These are phyloP conservation scores for Naganishia cerealis DNA, from an alignment of 1,284 basidiomycete genomes.

Conservation along the genomic window DNA sequence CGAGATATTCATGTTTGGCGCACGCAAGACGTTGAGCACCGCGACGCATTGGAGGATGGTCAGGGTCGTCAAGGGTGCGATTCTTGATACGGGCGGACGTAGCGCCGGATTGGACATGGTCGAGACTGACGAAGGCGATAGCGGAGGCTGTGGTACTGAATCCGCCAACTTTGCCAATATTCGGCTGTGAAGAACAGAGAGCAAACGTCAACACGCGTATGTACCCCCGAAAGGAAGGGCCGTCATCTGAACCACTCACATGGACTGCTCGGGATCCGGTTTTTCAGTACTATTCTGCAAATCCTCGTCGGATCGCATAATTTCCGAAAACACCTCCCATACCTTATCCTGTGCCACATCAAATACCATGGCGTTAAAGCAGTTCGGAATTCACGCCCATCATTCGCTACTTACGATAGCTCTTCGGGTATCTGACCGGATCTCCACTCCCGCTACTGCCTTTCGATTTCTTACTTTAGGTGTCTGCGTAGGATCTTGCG, in stretches of 20 bases:
- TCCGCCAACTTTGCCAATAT: conserved; percentile 42
- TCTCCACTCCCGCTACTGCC: conserved; percentile 28
- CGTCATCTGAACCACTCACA: conserved; percentile 38
- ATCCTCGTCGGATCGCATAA: conserved; percentile 43
- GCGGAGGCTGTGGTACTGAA: conserved; percentile 42
- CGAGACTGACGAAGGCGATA: conserved; percentile 40
- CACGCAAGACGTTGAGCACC: conserved; percentile 42
- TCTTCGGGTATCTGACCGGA: conserved; percentile 16
- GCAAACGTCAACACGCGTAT: neutral
- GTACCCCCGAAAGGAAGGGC: conserved; percentile 2
- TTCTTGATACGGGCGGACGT: conserved; percentile 18
- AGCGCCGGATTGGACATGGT: conserved; percentile 32
- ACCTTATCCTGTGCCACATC: conserved; percentile 42
- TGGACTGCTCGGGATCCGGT: conserved; percentile 37
- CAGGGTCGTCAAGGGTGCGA: conserved; percentile 39
- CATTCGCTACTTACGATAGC: conserved; percentile 41
- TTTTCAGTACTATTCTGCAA: conserved; percentile 29
- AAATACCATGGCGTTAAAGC: neutral
- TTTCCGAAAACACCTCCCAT: conserved; percentile 39
- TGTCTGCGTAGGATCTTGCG: neutral
- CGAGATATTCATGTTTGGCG: conserved; percentile 31
- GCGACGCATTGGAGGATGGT: conserved; percentile 46
- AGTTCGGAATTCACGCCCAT: neutral
- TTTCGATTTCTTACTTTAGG: conserved; percentile 27
- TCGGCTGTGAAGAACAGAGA: conserved; percentile 34